Base-by-base conservation (phyloP, 108 stramenopile genomes). In the Schizochytrium sp. region DNA sequence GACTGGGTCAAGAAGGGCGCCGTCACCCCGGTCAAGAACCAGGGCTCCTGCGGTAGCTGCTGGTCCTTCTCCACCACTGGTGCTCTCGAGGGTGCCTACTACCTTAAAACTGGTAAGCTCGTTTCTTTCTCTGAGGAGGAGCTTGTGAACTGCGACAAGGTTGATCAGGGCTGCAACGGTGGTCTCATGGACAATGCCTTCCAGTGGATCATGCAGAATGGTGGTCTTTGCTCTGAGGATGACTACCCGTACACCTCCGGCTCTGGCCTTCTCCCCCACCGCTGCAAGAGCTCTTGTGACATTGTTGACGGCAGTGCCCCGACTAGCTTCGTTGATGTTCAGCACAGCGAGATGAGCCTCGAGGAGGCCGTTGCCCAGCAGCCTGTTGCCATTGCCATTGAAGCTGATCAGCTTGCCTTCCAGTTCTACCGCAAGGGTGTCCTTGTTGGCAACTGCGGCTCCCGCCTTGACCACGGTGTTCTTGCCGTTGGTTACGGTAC, bases 41-140 rank as follows among this genome's bases (percentile, higher is more conserved):
- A 98, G 90, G 96, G 96, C 8, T 64, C 90, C 15, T 97, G 96
- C 91, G 97, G 97, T 88, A 93, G 96, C 3, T 97, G 97, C 90
- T 98, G 98, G 98, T 96, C 97, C 4, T 98, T 98, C 93, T 96
- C 97, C 38, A 95, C 98, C 56, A 97, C 96, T 40, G 98, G 98
- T 59, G 93, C 95, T 4, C 93, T 98, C 90, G 98, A 98, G 92
- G 97, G 97, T 19, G 97, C 96, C 89, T 93, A 95, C 91, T 96
- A 93, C 87, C 91, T 97, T 72, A 90, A 94, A 76, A 91, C 58
- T 61, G 89, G 91, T 47, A 95, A 96, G 89, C 93, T 97, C 53
- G 92, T 95, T 28, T 93, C 94, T 57, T 89, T 98, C 59, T 96
- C 95, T 61, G 98, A 97, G 89, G 97, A 98, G 93, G 94, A 98